Conservation (phyloP, 1,284 basidiomycete species). For the Takashimella koratensis region DNA sequence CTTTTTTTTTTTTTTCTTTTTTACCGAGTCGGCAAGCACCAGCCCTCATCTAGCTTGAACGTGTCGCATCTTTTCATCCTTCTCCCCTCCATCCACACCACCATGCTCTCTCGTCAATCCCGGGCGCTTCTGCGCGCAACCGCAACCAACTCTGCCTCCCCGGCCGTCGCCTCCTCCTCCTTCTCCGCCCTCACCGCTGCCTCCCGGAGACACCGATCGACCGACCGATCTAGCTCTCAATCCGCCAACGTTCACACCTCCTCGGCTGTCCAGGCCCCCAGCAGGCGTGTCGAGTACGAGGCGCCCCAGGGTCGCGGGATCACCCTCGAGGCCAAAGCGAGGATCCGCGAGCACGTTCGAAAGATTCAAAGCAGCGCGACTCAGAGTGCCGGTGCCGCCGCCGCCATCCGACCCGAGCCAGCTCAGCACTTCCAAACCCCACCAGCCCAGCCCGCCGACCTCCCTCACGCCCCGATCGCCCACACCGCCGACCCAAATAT, state of each 20-base stretch:
- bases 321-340: slow-evolving; percentile 50
- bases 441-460: slow-evolving; percentile 32
- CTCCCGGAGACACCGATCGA: slow-evolving; percentile 25
- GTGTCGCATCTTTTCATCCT: not conserved
- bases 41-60: too few species aligned
- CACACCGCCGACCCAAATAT: slow-evolving; percentile 13
- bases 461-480: slow-evolving; percentile 7
- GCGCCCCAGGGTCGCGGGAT: slow-evolving; percentile 31
- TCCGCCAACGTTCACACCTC: slow-evolving; percentile 28
- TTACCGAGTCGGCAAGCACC: not conserved
- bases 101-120: slow-evolving; percentile 34
- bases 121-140: slow-evolving; percentile 25
- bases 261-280: slow-evolving; percentile 20
- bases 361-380: slow-evolving; percentile 65
- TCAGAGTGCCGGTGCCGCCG: slow-evolving; percentile 57
- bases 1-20: not conserved
- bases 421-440: slow-evolving; percentile 46
- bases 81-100: slow-evolving; percentile 5
- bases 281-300: slow-evolving; percentile 15
- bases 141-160: slow-evolving; percentile 5
- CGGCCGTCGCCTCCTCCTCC: slow-evolving; percentile 14
- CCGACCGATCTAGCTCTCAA: slow-evolving; percentile 9
- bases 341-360: slow-evolving; percentile 64
- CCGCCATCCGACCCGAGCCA: slow-evolving; percentile 50
- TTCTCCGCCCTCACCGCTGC: slow-evolving; percentile 14